Evolutionary conservation across 2,329 filamentous ascomycete genomes (phyloP).

Genomic region (Blastomyces parvus): DNA sequence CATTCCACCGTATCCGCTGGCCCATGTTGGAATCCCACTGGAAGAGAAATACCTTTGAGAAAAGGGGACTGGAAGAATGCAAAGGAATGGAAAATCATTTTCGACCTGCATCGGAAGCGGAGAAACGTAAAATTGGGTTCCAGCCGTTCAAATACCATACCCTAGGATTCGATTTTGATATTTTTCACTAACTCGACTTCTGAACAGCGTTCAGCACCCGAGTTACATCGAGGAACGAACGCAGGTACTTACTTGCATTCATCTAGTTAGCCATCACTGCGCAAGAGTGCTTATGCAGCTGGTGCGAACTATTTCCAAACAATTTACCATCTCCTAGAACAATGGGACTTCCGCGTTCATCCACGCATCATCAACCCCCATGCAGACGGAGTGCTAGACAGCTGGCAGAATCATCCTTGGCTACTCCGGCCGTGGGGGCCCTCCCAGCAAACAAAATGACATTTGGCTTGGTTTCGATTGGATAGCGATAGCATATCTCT

Average conservation of each 20-base stretch:
- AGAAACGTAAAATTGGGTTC: too few relatives aligned
- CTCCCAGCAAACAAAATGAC: background rate
- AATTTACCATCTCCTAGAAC: too few relatives aligned
- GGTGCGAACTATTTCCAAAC: too few relatives aligned
- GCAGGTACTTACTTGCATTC: background rate
- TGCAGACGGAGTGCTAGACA: background rate
- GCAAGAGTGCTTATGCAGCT: background rate
- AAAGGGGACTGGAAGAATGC: too few relatives aligned
- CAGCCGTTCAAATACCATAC: too few relatives aligned
- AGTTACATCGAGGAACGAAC: background rate
- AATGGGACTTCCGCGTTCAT: background rate
- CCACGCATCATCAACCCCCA: background rate
- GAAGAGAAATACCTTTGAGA: too few relatives aligned
- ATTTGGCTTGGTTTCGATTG: background rate
- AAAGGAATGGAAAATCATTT: too few relatives aligned
- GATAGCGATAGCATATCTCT: too few relatives aligned
- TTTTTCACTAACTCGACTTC: background rate
- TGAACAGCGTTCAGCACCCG: background rate
- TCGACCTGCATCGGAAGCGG: too few relatives aligned
- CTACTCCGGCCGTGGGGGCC: background rate
- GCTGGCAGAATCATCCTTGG: background rate
- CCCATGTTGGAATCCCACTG: too few relatives aligned
- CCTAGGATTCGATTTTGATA: background rate
- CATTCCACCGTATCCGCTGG: too few relatives aligned
- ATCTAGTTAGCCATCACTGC: background rate